These are phyloP conservation scores for Diplodia scrobiculata DNA, from an alignment of 2,329 filamentous ascomycete genomes.

Conservation along the genomic window DNA sequence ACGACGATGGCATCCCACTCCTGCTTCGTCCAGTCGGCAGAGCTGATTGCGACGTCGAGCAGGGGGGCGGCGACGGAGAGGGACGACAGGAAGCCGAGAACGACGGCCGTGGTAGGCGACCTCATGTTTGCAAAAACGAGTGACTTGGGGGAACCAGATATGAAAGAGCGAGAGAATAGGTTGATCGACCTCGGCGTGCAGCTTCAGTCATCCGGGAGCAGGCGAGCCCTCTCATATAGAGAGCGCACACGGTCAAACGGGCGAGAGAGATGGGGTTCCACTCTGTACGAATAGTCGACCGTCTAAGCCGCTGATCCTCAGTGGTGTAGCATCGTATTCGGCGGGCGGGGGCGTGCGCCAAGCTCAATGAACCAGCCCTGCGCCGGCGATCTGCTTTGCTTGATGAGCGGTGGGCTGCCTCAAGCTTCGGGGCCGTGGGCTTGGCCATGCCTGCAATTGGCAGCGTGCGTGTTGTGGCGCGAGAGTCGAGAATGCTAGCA, in stretches of 20 bases:
- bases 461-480: too few relatives aligned
- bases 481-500: too few relatives aligned
- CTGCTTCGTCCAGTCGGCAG: constrained; percentile 22
- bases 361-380: background rate
- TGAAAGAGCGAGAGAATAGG: background rate
- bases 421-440: background rate
- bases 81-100: constrained; percentile 12
- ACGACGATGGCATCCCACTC: constrained; percentile 46
- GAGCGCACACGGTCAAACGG: too few relatives aligned
- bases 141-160: background rate
- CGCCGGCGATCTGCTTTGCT: background rate
- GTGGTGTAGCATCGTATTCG: constrained; percentile 26
- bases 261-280: background rate
- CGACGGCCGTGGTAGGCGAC: constrained; percentile 5
- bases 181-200: background rate
- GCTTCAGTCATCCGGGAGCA: background rate
- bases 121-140: constrained; percentile 25
- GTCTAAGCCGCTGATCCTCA: constrained; percentile 11
- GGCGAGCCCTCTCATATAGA: constrained; percentile 8
- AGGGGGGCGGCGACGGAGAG: constrained; percentile 16
- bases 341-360: background rate
- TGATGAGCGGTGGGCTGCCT: constrained; percentile 2
- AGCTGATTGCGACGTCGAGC: background rate
- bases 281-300: constrained; percentile 3
- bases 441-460: background rate